phyloP scores from a whole-genome alignment of 352 stramenopile species.

The Phytophthora cactorum region DNA sequence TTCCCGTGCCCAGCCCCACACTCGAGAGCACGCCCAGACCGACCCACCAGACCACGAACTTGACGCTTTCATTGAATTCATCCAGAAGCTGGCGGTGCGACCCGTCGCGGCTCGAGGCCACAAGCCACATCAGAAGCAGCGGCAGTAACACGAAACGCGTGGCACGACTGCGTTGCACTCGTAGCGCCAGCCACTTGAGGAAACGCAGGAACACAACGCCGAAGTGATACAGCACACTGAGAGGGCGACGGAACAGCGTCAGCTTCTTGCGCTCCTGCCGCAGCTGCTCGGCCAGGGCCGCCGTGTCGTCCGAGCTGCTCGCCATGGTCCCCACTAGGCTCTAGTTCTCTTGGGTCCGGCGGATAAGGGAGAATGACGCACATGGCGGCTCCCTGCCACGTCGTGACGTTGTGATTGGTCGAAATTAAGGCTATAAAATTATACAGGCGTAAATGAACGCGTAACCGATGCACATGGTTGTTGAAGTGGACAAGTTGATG shows the following conservation, averaged over 20 bases:
- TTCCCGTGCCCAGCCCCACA: slow-evolving; percentile 93
- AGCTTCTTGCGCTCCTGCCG: slow-evolving; percentile 84
- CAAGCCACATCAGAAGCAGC: slow-evolving; percentile 69
- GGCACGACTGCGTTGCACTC: slow-evolving; percentile 67
- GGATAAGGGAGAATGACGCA: slow-evolving; percentile 26
- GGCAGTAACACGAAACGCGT: slow-evolving; percentile 84
- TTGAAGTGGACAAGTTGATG: slow-evolving; percentile 23
- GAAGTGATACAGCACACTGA: slow-evolving; percentile 85
- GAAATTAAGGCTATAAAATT: slow-evolving; percentile 8
- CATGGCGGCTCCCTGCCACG: not conserved
- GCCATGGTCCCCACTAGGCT: slow-evolving; percentile 27
- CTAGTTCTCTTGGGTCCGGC: slow-evolving; percentile 6
- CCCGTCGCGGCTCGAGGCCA: slow-evolving; percentile 70
- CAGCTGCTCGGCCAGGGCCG: slow-evolving; percentile 58
- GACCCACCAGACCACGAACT: slow-evolving; percentile 95
- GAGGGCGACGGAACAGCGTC: slow-evolving; percentile 80
- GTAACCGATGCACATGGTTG: not conserved
- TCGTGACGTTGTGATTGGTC: slow-evolving; percentile 22
- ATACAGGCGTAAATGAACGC: not conserved
- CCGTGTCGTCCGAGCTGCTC: slow-evolving; percentile 8
- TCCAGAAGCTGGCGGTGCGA: slow-evolving; percentile 78
- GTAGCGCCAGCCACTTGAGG: slow-evolving; percentile 70
- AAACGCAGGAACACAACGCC: slow-evolving; percentile 78
- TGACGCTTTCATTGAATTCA: slow-evolving; percentile 82
- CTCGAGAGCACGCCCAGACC: slow-evolving; percentile 93